Percentiles rank a stretch among this genome's conserved stretches.
phyloP scores from a whole-genome alignment of 441 rosid genomes.

The Pelargonium citronellum region DNA sequence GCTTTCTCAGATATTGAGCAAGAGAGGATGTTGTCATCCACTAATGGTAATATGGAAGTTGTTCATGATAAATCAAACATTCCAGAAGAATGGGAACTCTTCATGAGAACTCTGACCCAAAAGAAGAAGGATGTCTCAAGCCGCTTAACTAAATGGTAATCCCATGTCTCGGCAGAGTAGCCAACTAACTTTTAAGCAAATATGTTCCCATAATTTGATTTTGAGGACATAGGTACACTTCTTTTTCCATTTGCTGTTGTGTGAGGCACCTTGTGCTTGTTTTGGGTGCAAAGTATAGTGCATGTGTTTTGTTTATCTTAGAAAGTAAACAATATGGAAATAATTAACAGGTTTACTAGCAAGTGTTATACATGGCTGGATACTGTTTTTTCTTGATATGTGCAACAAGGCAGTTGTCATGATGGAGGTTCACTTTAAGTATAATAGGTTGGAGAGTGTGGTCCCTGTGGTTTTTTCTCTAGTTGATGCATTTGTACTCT shows the following conservation, averaged over 20 bases:
- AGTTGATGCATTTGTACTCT: not conserved
- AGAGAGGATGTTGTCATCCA: conserved; percentile 20
- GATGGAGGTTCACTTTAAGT: not conserved
- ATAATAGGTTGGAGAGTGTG: not conserved
- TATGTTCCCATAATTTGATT: not conserved
- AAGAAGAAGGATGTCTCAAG: conserved; percentile 48
- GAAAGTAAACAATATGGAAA: not conserved
- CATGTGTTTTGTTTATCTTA: conserved; percentile 4
- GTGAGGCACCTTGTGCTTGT: conserved; percentile 7
- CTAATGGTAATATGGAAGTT: conserved; percentile 29
- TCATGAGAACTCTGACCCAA: conserved; percentile 41
- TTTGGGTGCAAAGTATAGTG: not conserved
- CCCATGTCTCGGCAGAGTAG: not conserved
- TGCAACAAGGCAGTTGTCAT: conserved; percentile 3
- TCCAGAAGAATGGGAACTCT: conserved; percentile 69
- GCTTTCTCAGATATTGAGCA: conserved; percentile 30
- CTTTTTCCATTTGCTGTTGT: not conserved
- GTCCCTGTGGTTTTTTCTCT: not conserved
- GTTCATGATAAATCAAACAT: conserved; percentile 30
- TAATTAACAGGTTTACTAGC: not conserved
- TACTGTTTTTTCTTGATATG: not conserved
- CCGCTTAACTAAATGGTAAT: conserved; percentile 66
- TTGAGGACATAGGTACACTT: not conserved
- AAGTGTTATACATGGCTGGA: not conserved
- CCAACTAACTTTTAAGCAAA: not conserved